Base-by-base conservation (phyloP, 2,329 filamentous ascomycete species). In the Colletotrichum sp. region DNA sequence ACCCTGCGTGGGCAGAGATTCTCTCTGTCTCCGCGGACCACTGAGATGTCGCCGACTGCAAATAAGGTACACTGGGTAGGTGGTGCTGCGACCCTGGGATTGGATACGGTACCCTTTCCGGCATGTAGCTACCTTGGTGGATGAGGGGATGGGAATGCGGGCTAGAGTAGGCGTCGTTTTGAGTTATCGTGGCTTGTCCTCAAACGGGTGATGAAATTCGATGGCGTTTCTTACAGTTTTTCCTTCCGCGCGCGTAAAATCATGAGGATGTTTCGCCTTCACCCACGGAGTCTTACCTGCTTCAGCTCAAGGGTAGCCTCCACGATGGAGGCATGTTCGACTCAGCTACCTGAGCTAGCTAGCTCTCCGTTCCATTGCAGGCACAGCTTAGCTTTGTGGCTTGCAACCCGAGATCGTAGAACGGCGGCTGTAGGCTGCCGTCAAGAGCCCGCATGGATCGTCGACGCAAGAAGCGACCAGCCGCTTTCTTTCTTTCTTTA, bases 391-490 rank as follows among this genome's bases (percentile, higher is more conserved):
- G 24, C 26, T 62, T 4, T 30, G 59, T 30, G 24, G 24, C 55
- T 30, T 34, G 13, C 59, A 60, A 34, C 59, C 28, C 59, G 59
- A 62, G 59, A 62, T 62, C 59, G 59, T 15, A 30, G 59, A 30
- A 13, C 26, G 0, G 26, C 30, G 59, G 65, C 26, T 73, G 39
- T 16, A 63, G 52, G 3, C 3, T 64, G 28, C 34, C 67, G 36
- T 62, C 67, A 49, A 49, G 13, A 34, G 28, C 39, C 72, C 68
- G 72, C 72, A 72, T 75, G 30, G 68, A 72, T 75, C 72, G 36
- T 55, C 72, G 60, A 75, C 67, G 72, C 72, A 71, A 36, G 30
- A 66, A 39, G 39, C 64, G 34, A 44, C 18, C 18, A 26, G 39
- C 60, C 59, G 60, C 72, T 30, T n/a, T 60, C 28, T 18, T 62